Conservation (phyloP, 2,329 filamentous ascomycete genomes). For the Clonostachys rosea region DNA sequence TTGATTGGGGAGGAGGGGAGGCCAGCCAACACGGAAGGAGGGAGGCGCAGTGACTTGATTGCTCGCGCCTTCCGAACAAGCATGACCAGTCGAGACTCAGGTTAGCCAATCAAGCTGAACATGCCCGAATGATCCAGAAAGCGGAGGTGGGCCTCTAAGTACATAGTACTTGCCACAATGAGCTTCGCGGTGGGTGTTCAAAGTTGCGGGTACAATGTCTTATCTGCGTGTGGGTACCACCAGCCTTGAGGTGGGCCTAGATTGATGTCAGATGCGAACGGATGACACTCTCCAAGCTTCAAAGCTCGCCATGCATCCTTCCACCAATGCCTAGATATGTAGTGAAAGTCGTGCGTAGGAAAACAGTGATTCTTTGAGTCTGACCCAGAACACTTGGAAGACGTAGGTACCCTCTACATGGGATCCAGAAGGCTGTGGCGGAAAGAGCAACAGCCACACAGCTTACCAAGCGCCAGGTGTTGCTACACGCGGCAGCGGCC, state of each 20-base stretch:
- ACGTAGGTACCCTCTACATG: no score
- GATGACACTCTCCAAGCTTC: not conserved
- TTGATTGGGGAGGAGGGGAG: not conserved
- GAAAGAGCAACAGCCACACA: not conserved
- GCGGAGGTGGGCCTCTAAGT: not conserved
- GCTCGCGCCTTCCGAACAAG: not conserved
- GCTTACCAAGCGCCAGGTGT: not conserved
- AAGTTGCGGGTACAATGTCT: not conserved
- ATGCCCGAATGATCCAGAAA: conserved; percentile 7
- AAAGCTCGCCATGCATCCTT: no score
- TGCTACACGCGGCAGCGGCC: no score
- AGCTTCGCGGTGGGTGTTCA: not conserved
- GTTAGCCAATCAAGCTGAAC: conserved; percentile 2
- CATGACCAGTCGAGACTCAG: not conserved
- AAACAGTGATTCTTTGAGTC: no score
- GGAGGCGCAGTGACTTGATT: not conserved
- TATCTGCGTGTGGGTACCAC: not conserved
- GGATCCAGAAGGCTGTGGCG: no score
- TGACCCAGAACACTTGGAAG: no score
- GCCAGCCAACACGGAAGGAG: not conserved
- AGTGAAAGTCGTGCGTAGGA: no score
- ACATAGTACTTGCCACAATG: not conserved
- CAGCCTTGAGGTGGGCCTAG: no score
- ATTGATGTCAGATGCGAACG: conserved; percentile 1
- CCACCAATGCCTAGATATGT: no score